These are phyloP conservation scores for Mrakia gelida DNA, from an alignment of 768 basidiomycete species.

Conservation along the genomic window DNA sequence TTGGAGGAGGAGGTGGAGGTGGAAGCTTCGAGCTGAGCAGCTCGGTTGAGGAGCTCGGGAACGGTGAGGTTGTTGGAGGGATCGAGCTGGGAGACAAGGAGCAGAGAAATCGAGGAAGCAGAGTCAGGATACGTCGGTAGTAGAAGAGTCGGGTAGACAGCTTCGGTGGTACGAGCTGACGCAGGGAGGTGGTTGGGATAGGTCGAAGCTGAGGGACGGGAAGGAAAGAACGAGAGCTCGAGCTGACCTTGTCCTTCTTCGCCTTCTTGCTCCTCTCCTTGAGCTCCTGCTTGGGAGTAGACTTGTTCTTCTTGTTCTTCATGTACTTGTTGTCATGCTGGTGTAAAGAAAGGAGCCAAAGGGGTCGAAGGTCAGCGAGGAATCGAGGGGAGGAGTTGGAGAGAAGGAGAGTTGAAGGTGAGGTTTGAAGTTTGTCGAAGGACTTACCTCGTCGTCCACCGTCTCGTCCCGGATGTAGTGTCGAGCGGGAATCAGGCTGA, in stretches of 20 bases:
- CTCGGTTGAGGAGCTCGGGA: conserved; percentile 64
- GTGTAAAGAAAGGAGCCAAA: neutral
- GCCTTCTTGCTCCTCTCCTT: conserved; percentile 88
- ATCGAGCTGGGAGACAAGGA: conserved; percentile 61
- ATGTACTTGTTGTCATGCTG: conserved; percentile 58
- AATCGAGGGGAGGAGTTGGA: neutral
- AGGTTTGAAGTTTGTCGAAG: neutral
- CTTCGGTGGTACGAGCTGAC: neutral
- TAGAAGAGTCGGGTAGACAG: neutral
- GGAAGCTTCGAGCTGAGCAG: conserved; percentile 37
- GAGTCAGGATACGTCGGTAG: neutral
- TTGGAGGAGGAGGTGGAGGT: conserved; percentile 20
- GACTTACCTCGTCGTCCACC: conserved; percentile 58
- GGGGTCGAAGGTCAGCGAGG: neutral
- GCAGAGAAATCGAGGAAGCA: neutral
- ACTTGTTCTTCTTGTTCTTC: conserved; percentile 70
- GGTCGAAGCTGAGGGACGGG: neutral
- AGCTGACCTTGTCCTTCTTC: conserved; percentile 66
- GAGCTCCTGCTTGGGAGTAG: conserved; percentile 68
- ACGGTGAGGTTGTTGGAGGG: conserved; percentile 79
- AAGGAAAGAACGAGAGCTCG: neutral
- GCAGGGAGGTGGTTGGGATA: neutral
- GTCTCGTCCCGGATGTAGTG: conserved; percentile 70
- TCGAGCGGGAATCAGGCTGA: conserved; percentile 81
- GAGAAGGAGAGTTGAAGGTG: neutral